Evolutionary conservation across 148 eudicot species (phyloP).

Genomic region (Diospyros lotus): DNA sequence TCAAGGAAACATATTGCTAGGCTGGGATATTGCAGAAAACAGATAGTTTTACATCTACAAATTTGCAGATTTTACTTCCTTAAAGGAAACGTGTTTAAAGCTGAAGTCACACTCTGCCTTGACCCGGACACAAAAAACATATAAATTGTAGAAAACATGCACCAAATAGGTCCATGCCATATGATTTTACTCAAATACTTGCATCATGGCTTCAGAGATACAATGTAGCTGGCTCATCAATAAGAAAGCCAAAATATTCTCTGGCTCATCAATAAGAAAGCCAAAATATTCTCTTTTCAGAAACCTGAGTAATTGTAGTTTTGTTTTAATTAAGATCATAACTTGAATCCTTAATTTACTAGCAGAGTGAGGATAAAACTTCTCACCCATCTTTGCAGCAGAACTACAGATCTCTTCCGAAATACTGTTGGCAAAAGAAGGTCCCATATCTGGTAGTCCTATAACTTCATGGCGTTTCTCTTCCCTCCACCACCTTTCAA

Average conservation of each 20-base stretch:
- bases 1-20: too few species aligned
- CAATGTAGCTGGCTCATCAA: not conserved
- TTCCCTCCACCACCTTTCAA: constrained; percentile 96
- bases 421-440: constrained; percentile 60
- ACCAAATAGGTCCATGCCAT: too few species aligned
- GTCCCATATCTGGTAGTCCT: constrained; percentile 56
- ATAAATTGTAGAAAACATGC: too few species aligned
- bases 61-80: too few species aligned
- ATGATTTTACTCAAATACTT: too few species aligned
- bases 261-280: too few species aligned
- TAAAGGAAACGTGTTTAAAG: too few species aligned
- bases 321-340: not conserved
- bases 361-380: not conserved
- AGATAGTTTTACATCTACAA: too few species aligned
- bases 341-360: not conserved
- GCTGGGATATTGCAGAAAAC: too few species aligned
- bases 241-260: not conserved
- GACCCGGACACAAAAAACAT: too few species aligned
- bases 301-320: not conserved
- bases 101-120: too few species aligned
- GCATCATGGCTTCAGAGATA: too few species aligned
- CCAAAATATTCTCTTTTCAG: not conserved
- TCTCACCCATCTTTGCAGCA: constrained; percentile 84
- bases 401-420: constrained; percentile 87
- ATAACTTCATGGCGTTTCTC: constrained; percentile 63